Conservation (phyloP, 306 rosid species). For the Cyclanthera cordifolia region DNA sequence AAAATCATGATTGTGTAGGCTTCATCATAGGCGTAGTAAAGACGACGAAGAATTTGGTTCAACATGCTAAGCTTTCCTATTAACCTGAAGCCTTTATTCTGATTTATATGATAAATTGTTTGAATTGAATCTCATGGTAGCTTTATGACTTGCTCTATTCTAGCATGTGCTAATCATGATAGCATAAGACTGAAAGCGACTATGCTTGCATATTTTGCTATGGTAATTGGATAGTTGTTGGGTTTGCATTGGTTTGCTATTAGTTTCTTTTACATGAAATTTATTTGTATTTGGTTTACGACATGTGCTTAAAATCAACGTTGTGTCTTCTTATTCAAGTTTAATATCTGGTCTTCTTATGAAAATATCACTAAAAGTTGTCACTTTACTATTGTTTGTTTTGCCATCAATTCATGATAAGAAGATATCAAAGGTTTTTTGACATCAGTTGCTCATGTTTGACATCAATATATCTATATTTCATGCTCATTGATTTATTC, state of each 20-base stretch:
- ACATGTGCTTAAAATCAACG: background rate
- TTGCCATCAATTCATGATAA: background rate
- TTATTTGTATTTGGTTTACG: background rate
- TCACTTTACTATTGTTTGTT: background rate
- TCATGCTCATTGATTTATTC: constrained; percentile 1
- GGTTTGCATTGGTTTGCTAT: background rate
- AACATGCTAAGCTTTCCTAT: background rate
- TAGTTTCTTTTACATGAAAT: background rate
- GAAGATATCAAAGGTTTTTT: background rate
- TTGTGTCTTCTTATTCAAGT: background rate
- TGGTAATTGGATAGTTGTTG: background rate
- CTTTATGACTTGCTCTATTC: background rate
- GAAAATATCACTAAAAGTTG: background rate
- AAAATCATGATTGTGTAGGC: constrained; percentile 17
- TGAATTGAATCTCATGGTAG: background rate
- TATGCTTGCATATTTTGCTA: background rate
- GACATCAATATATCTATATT: background rate
- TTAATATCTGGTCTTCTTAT: background rate
- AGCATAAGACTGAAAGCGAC: background rate
- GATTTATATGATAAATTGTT: background rate
- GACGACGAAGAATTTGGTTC: background rate
- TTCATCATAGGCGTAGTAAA: background rate
- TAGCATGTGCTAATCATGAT: background rate
- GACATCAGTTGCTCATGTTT: background rate
- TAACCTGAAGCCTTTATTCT: background rate